These are phyloP conservation scores for Epithele typhae DNA, from an alignment of 768 basidiomycete species.

Conservation along the genomic window DNA sequence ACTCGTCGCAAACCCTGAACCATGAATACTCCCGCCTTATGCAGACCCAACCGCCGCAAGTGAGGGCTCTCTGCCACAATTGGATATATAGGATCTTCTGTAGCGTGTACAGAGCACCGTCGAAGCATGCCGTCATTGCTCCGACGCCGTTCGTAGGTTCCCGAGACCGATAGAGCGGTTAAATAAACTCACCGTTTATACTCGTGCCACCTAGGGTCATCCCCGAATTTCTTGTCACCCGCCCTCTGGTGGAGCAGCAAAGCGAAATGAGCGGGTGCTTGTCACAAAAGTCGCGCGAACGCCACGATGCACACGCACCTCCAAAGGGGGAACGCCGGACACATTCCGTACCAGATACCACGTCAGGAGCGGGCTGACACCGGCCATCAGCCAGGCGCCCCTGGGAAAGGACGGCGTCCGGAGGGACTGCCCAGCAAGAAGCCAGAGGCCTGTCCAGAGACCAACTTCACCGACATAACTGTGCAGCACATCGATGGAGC, in stretches of 20 bases:
- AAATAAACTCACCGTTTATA: slow-evolving; percentile 47
- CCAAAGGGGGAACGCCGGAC: slow-evolving; percentile 71
- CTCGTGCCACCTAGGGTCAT: slow-evolving; percentile 50
- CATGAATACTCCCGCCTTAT: no score
- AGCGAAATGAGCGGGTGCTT: neutral
- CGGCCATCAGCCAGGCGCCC: slow-evolving; percentile 41
- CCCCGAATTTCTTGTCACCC: slow-evolving; percentile 51
- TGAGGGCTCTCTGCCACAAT: no score
- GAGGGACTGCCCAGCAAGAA: slow-evolving; percentile 47
- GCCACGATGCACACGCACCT: slow-evolving; percentile 32
- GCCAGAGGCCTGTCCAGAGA: slow-evolving; percentile 65
- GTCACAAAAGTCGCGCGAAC: no score
- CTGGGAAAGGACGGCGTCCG: slow-evolving; percentile 41
- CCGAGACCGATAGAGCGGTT: no score
- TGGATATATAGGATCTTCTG: no score
- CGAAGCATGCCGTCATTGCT: no score
- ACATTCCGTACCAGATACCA: slow-evolving; percentile 58
- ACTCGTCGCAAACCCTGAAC: no score
- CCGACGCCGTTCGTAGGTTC: no score
- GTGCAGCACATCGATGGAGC: slow-evolving; percentile 11
- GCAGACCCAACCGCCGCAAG: no score
- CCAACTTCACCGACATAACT: slow-evolving; percentile 74
- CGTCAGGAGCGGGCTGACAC: slow-evolving; percentile 57
- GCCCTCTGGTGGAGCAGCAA: slow-evolving; percentile 25
- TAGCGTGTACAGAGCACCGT: no score